Conservation (phyloP, 495 filamentous ascomycete species). For the Rusavskia elegans region DNA sequence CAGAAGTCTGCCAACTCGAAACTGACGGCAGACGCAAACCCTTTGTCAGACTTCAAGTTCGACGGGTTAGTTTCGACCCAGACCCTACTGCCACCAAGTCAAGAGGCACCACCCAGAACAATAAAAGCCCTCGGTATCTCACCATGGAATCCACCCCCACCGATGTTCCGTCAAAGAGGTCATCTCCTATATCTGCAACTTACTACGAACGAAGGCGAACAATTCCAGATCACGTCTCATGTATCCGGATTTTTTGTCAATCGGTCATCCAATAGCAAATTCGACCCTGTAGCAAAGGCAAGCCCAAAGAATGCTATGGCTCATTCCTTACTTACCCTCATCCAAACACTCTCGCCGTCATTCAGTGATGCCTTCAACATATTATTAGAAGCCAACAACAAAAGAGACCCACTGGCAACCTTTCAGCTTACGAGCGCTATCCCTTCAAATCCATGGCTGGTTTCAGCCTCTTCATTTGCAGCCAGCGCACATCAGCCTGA, state of each 20-base stretch:
- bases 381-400: constrained; percentile 64
- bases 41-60: constrained; percentile 59
- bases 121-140: constrained; percentile 80
- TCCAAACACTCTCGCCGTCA: constrained; percentile 62
- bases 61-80: constrained; percentile 46
- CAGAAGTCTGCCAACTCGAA: constrained; percentile 24
- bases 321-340: constrained; percentile 74
- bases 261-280: constrained; percentile 77
- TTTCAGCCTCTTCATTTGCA: constrained; percentile 47
- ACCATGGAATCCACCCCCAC: constrained; percentile 91
- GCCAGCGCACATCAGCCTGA: constrained; percentile 62
- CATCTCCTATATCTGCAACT: constrained; percentile 85
- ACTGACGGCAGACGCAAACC: constrained; percentile 13
- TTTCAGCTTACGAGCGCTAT: constrained; percentile 91
- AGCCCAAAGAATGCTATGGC: constrained; percentile 53
- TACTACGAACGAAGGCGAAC: constrained; percentile 81
- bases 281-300: constrained; percentile 68
- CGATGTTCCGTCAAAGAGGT: constrained; percentile 75
- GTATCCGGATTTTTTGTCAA: constrained; percentile 94
- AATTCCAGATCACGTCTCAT: constrained; percentile 82
- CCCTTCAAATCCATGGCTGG: constrained; percentile 84
- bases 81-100: constrained; percentile 50
- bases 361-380: constrained; percentile 59
- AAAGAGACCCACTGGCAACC: constrained; percentile 75
- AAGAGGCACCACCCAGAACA: constrained; percentile 61